Percentiles rank a stretch among this genome's conserved stretches.
Evolutionary conservation across 2,329 filamentous ascomycete species (phyloP).

Genomic region (Dendryphion nanum): DNA sequence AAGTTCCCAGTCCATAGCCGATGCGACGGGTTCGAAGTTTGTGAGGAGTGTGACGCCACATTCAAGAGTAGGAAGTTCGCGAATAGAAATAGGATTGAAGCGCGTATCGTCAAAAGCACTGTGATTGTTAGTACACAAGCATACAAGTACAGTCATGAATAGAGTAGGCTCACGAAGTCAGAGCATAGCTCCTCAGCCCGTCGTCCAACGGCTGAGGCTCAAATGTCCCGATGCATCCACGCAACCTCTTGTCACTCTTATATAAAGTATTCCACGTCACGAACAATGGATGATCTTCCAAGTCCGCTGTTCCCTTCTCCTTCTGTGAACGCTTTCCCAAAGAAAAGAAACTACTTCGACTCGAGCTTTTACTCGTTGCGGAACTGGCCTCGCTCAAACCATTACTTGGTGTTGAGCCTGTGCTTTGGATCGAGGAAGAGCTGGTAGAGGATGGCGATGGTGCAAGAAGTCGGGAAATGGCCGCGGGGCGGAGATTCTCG

Average conservation of each 20-base stretch:
- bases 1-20: slow-evolving; percentile 80
- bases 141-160: background rate
- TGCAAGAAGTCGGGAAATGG: slow-evolving; percentile 46
- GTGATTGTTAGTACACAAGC: slow-evolving; percentile 4
- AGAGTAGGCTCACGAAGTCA: slow-evolving; percentile 64
- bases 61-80: slow-evolving; percentile 39
- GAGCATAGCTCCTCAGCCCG: slow-evolving; percentile 75
- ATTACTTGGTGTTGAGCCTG: slow-evolving; percentile 45
- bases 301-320: slow-evolving; percentile 1
- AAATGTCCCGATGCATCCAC: slow-evolving; percentile 97
- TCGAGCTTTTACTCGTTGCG: slow-evolving; percentile 40
- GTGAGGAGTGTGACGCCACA: slow-evolving; percentile 74
- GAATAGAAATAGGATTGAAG: slow-evolving; percentile 56
- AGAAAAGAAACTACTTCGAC: slow-evolving; percentile 33
- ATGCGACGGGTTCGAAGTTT: slow-evolving; percentile 73
- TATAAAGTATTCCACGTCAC: slow-evolving; percentile 89
- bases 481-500: slow-evolving; percentile 38
- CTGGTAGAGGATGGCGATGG: slow-evolving; percentile 43
- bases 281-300: slow-evolving; percentile 69
- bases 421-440: slow-evolving; percentile 50
- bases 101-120: slow-evolving; percentile 64
- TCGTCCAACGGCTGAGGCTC: slow-evolving; percentile 69
- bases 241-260: slow-evolving; percentile 62
- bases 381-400: slow-evolving; percentile 44
- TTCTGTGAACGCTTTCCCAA: slow-evolving; percentile 19